Evolutionary conservation across 2,329 filamentous ascomycete species (phyloP).

Genomic region (Dactylellina sp.): DNA sequence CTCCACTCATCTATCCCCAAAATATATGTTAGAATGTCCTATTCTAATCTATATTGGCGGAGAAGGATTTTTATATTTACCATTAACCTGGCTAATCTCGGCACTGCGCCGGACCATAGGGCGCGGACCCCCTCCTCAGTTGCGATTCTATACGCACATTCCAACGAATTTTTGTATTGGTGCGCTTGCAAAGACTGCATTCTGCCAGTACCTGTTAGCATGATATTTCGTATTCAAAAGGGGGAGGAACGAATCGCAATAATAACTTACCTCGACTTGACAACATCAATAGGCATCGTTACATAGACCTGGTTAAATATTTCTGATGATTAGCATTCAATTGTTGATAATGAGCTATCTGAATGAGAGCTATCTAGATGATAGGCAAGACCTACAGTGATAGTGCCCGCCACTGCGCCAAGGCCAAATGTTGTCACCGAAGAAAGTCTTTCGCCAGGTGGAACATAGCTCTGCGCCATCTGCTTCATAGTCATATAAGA

Average conservation of each 20-base stretch:
- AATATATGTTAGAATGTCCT: neutral
- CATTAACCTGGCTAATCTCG: constrained; percentile 83
- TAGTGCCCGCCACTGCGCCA: constrained; percentile 86
- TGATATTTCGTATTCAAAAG: neutral
- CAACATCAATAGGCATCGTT: constrained; percentile 82
- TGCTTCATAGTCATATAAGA: constrained; percentile 92
- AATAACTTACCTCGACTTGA: constrained; percentile 78
- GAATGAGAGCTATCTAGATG: neutral
- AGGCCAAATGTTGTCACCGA: constrained; percentile 88
- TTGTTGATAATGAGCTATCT: neutral
- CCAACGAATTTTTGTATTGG: constrained; percentile 87
- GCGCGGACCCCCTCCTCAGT: constrained; percentile 89
- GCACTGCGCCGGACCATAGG: constrained; percentile 93
- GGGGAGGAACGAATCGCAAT: neutral
- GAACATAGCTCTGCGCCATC: constrained; percentile 88
- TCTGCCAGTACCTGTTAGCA: constrained; percentile 63
- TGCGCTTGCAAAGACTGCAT: constrained; percentile 97
- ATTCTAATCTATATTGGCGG: neutral
- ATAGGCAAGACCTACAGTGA: constrained; percentile 81
- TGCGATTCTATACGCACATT: constrained; percentile 84
- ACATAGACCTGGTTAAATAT: constrained; percentile 64
- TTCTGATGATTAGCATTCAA: neutral
- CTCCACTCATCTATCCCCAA: constrained; percentile 75
- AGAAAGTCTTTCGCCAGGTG: constrained; percentile 93
- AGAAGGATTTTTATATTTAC: constrained; percentile 50